A percentile compares a stretch with the other conserved stretches of the same genome.
phyloP scores from a whole-genome alignment of 2,329 filamentous ascomycete genomes.

The Karstenula rhodostoma region DNA sequence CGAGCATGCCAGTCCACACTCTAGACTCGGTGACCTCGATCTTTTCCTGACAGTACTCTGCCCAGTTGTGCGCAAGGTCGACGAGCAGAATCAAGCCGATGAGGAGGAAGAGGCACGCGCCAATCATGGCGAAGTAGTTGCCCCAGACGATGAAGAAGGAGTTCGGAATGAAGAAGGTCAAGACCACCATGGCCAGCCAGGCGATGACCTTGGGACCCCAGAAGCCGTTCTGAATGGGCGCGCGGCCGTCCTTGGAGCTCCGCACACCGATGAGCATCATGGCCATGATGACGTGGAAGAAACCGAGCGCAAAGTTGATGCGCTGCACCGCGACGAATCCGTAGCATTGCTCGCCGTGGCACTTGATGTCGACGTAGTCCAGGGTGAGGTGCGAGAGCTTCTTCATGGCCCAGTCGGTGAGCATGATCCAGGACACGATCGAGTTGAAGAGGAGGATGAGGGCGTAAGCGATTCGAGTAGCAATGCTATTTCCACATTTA shows the following conservation, averaged over 20 bases:
- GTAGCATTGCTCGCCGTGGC: constrained; percentile 86
- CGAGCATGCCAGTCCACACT: constrained; percentile 84
- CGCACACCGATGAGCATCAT: constrained; percentile 85
- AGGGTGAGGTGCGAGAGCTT: constrained; percentile 91
- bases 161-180: constrained; percentile 96
- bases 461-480: constrained; percentile 95
- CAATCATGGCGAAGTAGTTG: constrained; percentile 87
- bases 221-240: constrained; percentile 94
- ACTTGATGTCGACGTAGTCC: constrained; percentile 95
- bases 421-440: constrained; percentile 98
- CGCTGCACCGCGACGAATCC: constrained; percentile 96
- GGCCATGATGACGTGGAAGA: constrained; percentile 90
- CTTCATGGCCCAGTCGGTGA: constrained; percentile 97
- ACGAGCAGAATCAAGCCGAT: constrained; percentile 92
- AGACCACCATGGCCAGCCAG: constrained; percentile 85
- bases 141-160: constrained; percentile 95
- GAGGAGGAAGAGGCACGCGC: constrained; percentile 91
- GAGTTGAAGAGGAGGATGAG: constrained; percentile 96
- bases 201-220: constrained; percentile 96
- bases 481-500: constrained; percentile 97
- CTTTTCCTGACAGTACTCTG: constrained; percentile 91
- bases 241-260: constrained; percentile 85
- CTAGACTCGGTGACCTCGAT: constrained; percentile 89
- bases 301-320: constrained; percentile 95
- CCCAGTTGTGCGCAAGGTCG: constrained; percentile 95